Base-by-base conservation (phyloP, 345 rosid species). In the Pugionium cornutum region DNA sequence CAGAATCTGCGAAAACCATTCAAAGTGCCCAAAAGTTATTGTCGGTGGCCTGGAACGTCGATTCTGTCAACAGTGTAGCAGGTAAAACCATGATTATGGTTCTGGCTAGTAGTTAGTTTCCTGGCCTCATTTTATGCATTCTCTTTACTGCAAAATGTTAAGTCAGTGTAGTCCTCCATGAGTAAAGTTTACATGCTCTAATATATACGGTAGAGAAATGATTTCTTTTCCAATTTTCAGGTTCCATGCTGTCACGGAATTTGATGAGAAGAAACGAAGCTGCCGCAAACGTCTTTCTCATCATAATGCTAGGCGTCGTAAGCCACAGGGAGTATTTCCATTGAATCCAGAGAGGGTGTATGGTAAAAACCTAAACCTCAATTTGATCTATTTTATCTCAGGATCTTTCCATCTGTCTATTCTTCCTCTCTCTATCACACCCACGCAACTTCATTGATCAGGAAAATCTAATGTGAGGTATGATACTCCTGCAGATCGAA, bases 271-370 rank as follows among this genome's bases (percentile, higher is more conserved):
- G 82, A 94, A 90, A 81, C 77, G 96, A 42, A 94, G 99, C 80
- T 94, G 99, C 44, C 90, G 99, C 5, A 82, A 81, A 77, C 92
- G 97, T 46, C 91, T 90, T 32, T 90, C 88, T 69, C 92, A 90
- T 82, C 99, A 94, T 70, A 94, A 94, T 83, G 99, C 96, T 6
- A 81, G 99, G 78, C 94, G 97, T 37, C 95, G 99, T 68, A 94
- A 86, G 76, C 87, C 95, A 58, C 97, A 80, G 25, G 95, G 83
- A 54, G 73, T 81, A 1, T 61, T 78, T 51, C 86, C 76, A 43
- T 48, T 81, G 29, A 84, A 70, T 72, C 74, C 86, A 41, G 79
- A 81, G 40, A 73, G 83, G 42, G 78, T 81, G n/a, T 59, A 45
- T 43, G 63, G 77, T 73, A 59, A 46, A 52, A 50, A 51, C 43